Conservation (phyloP, 306 rosid genomes). For the Prinsepia uniflora region DNA sequence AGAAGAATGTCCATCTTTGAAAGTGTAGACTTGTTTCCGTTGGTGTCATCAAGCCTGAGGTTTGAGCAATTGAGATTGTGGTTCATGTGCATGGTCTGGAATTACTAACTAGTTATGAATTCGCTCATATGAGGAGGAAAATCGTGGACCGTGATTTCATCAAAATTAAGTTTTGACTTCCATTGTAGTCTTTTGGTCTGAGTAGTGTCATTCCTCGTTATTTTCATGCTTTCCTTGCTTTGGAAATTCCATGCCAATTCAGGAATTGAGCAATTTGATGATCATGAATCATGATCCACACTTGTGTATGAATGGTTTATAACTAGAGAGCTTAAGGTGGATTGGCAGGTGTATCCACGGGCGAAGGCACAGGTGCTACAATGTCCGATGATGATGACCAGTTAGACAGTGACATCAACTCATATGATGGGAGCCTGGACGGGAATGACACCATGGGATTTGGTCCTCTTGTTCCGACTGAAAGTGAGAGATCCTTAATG, state of each 20-base stretch:
- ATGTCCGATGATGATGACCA: conserved; percentile 91
- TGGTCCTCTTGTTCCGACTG: conserved; percentile 90
- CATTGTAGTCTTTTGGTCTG: neutral
- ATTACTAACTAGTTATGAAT: neutral
- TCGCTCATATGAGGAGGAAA: neutral
- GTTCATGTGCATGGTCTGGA: neutral
- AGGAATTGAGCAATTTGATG: neutral
- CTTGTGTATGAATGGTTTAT: neutral
- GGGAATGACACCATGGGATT: conserved; percentile 68
- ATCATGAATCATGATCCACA: neutral
- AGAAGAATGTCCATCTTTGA: neutral
- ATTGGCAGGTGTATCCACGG: conserved; percentile 70
- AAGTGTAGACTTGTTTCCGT: neutral
- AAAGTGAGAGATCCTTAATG: conserved; percentile 87
- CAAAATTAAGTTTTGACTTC: neutral
- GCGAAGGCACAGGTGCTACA: conserved; percentile 85
- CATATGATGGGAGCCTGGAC: conserved; percentile 67
- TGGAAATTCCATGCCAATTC: neutral
- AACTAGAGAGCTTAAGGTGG: neutral
- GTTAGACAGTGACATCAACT: conserved; percentile 59
- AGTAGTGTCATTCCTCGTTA: too few relatives aligned
- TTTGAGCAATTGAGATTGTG: neutral
- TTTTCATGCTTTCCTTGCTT: neutral
- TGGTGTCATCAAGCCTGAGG: neutral
- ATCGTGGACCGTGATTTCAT: neutral